A percentile compares a stretch with the other conserved stretches of the same genome.
Conservation (phyloP, 345 rosid species). For the Theobroma cacao region DNA sequence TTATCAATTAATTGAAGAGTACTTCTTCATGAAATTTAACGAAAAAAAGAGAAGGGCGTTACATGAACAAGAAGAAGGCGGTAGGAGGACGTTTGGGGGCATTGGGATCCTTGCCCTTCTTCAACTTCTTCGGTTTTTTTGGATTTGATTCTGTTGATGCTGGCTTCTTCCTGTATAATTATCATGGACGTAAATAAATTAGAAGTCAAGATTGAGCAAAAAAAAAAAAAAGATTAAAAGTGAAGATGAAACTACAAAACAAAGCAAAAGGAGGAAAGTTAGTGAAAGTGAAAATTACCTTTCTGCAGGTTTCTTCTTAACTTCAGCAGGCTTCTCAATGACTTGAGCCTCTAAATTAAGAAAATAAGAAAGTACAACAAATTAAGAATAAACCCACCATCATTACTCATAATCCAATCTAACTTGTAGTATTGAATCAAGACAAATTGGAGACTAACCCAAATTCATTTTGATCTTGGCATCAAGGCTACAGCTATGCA, state of each 20-base stretch:
- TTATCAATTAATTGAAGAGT: not conserved
- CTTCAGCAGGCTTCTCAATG: conserved; percentile 60
- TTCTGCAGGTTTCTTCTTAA: conserved; percentile 61
- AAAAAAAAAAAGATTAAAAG: too few species aligned
- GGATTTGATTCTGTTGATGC: conserved; percentile 63
- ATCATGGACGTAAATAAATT: not conserved
- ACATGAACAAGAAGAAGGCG: conserved; percentile 91
- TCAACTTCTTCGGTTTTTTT: conserved; percentile 54
- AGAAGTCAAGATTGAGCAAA: not conserved
- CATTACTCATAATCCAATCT: not conserved
- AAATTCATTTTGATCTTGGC: conserved; percentile 75
- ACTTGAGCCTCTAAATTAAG: conserved; percentile 64
- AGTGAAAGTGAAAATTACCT: conserved; percentile 30
- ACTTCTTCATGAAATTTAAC: not conserved
- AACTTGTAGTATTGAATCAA: not conserved
- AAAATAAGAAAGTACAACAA: not conserved
- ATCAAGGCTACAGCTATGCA: conserved; percentile 90
- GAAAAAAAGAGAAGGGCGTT: not conserved
- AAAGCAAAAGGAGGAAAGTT: not conserved
- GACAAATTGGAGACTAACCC: conserved; percentile 31
- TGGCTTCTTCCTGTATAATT: conserved; percentile 52
- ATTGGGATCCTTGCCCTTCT: conserved; percentile 43
- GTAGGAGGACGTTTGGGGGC: conserved; percentile 77
- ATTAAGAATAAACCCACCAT: not conserved
- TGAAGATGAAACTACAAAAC: not conserved